Evolutionary conservation across 2,329 filamentous ascomycete genomes (phyloP).

Genomic region (Fusarium verrucosum): DNA sequence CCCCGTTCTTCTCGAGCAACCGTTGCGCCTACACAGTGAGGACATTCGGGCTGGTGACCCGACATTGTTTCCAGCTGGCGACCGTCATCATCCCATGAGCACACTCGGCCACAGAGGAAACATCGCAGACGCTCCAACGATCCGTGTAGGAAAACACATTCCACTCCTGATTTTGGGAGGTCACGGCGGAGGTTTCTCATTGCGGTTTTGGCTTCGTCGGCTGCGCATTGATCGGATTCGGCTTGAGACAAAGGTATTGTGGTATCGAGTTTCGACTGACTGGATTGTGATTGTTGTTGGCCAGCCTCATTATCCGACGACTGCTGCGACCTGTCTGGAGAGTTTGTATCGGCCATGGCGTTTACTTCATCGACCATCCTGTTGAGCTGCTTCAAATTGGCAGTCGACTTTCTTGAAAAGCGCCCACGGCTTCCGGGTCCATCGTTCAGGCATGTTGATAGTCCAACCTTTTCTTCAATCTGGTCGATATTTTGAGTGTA

Average conservation of each 20-base stretch:
- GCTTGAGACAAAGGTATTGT: slow-evolving; percentile 13
- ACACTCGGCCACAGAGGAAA: slow-evolving; percentile 66
- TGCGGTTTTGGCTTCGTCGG: slow-evolving; percentile 30
- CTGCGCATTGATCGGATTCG: slow-evolving; percentile 35
- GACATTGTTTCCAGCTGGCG: slow-evolving; percentile 66
- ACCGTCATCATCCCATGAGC: slow-evolving; percentile 67
- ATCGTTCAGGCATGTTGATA: slow-evolving; percentile 68
- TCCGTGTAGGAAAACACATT: slow-evolving; percentile 77
- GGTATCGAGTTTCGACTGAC: slow-evolving; percentile 25
- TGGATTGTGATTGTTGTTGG: slow-evolving; percentile 28
- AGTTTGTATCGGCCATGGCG: slow-evolving; percentile 30
- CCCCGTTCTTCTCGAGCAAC: slow-evolving; percentile 70
- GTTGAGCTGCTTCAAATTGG: slow-evolving; percentile 47
- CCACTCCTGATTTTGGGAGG: slow-evolving; percentile 57
- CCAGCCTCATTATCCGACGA: slow-evolving; percentile 34
- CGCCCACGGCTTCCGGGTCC: slow-evolving; percentile 70
- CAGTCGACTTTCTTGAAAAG: slow-evolving; percentile 62
- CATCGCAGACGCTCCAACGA: slow-evolving; percentile 73
- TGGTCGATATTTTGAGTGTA: slow-evolving; percentile 82
- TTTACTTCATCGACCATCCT: slow-evolving; percentile 52
- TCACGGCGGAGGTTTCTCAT: slow-evolving; percentile 43
- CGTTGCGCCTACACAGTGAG: slow-evolving; percentile 70
- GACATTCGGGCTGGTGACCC: slow-evolving; percentile 73
- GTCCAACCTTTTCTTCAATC: slow-evolving; percentile 74
- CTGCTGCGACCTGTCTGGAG: slow-evolving; percentile 35